Percentiles rank a stretch among this genome's conserved stretches.
phyloP scores from a whole-genome alignment of 2,329 filamentous ascomycete species.

The Colletotrichum scovillei region DNA sequence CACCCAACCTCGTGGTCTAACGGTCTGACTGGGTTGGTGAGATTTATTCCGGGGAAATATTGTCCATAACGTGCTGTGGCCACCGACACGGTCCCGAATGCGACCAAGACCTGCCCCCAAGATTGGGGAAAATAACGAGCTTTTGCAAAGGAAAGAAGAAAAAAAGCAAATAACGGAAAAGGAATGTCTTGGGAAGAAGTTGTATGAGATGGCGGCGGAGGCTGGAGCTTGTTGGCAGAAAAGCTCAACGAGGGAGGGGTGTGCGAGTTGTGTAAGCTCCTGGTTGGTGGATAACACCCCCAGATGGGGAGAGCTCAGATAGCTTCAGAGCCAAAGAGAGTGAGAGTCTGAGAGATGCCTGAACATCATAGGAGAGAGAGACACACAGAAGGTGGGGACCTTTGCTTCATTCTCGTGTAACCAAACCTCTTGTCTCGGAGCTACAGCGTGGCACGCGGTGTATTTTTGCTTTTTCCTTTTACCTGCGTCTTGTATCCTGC shows the following conservation, averaged over 20 bases:
- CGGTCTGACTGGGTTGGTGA: background rate
- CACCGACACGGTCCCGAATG: background rate
- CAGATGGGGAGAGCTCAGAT: background rate
- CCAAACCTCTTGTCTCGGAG: slow-evolving; percentile 20
- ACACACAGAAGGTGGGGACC: background rate
- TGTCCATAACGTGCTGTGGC: background rate
- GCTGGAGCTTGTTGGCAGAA: background rate
- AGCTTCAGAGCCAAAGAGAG: background rate
- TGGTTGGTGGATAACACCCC: slow-evolving; percentile 3
- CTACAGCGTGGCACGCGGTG: slow-evolving; percentile 22
- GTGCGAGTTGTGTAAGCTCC: background rate
- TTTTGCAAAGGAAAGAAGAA: background rate
- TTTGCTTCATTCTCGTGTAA: slow-evolving; percentile 12
- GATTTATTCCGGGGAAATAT: background rate
- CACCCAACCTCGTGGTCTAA: background rate
- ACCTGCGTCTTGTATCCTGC: background rate
- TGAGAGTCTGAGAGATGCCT: background rate
- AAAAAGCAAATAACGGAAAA: background rate
- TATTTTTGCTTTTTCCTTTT: slow-evolving; percentile 9
- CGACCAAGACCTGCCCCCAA: background rate
- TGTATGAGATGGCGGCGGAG: background rate
- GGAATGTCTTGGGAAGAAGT: background rate
- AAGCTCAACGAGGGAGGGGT: background rate
- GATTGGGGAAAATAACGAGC: slow-evolving; percentile 8
- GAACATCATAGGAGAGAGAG: background rate